Evolutionary conservation across 1,284 basidiomycete species (phyloP), one percentile per base, ranked within the genome.

Genomic region (Amylostereum areolatum): DNA sequence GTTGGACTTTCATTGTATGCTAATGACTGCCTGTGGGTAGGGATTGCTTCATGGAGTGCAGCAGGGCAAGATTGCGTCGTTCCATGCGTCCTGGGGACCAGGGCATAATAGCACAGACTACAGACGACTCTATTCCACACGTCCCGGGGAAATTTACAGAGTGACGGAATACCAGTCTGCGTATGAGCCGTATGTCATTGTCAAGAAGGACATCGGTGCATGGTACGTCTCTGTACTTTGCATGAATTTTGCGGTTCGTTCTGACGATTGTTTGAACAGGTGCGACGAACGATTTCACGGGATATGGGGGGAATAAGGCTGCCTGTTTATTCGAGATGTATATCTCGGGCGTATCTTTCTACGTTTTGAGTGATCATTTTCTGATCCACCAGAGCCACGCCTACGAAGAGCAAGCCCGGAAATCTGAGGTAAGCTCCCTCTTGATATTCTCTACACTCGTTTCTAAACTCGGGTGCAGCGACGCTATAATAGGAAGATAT

Each of bases 261-360:
- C 37, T 18, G 46, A 50, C 34, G 32, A 36, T 18, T 18, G 18
- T 18, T 18, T 27, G 10, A n/a, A 10, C 48, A 81, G 79, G 87
- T 92, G 89, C 59, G 89, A 92, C 59, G 90, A 92, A 61, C 78
- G 89, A n/a, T 93, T 93, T 93, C 59, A 77, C 90, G 43, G 90
- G 90, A 1, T 92, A 92, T 62, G 90, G 90, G 12, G 80, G 73
- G 30, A 84, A 84, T 66, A 84, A 83, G 59, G 82, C 81, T 1
- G 80, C 80, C 6, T 84, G 83, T 57, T 62, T 84, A 25, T 84
- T 78, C 59, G 81, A 81, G 59, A 75, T 85, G 66, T 81, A 81
- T 62, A 63, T 84, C 31, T 76, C 78, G 18, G 82, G 82, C 2
- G 77, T 90, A 40, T 81, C 83, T 8, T 91, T 83, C 65, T 89